Evolutionary conservation across 441 rosid genomes (phyloP), one percentile per base, ranked within the genome.

Genomic region (Aquilaria agallochum): DNA sequence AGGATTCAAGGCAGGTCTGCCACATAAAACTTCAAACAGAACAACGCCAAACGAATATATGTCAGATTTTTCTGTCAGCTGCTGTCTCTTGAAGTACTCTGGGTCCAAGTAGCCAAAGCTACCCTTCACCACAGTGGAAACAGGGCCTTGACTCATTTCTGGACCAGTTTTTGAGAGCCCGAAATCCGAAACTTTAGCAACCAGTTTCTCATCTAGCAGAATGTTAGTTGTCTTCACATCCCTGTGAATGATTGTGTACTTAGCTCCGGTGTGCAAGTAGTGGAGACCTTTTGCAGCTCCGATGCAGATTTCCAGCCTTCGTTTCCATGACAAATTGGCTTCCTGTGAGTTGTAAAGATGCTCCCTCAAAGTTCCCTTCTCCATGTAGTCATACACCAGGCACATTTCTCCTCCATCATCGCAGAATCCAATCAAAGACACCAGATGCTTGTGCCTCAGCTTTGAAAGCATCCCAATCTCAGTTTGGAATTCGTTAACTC

Each of bases 141-240:
- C 88, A 65, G 80, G 91, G 5, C 89, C 91, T 20, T 80, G 76
- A 12, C 77, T 79, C 79, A 81, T 77, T 68, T 80, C 67, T 0
- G 94, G 93, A 36, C 93, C 91, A 0, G 91, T 84, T 71, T 86
- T 89, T 0, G 89, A 89, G 5, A 89, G 72, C 57, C 96, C 91
- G n/a, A 89, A 86, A 73, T 86, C 96, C 0, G 96, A 89, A 48
- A 84, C 96, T 59, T 89, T 84, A 5, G 96, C 91, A 11, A 81
- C 81, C 85, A 84, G 78, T 20, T 89, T 78, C 69, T 83, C 89
- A 55, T 89, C 89, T 31, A 89, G 36, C 11, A 84, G 81, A 53
- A 86, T 86, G 74, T 89, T 86, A 46, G 91, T 89, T n/a, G 94
- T 87, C 74, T 89, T 89, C 1, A 89, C 96, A 57, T 87, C 93